Evolutionary conservation across 2,329 filamentous ascomycete genomes (phyloP), one percentile per base, ranked within the genome.

Genomic region (Xenoacremonium recifei): DNA sequence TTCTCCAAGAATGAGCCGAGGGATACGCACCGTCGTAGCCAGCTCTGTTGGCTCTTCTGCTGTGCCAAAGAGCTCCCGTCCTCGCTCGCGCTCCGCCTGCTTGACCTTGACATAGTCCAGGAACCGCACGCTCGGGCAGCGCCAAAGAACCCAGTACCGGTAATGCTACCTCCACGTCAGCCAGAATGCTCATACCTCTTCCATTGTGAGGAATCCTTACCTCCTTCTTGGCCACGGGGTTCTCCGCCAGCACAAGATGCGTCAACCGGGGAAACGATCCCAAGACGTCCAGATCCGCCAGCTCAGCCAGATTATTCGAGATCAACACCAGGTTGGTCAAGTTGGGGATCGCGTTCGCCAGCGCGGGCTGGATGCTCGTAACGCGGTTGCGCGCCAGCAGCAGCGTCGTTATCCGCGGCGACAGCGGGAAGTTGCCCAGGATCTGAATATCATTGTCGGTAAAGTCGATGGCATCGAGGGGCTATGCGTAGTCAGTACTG

Each of bases 381-480:
- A 99, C 78, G 55, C 93, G 85, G 70, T 99, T 99, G 51, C 90
- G 84, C 40, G 90, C 90, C 40, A 96, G 80, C 35, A 99, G 82
- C 31, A 99, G 80, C 16, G 89, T 95, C 56, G 82, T 87, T 58
- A 97, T 76, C 55, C 93, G 87, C 34, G 89, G 91, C 42, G 87
- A 92, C 37, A 95, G 82, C 4, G 93, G 93, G 65, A 99, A 96
- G 72, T 96, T 96, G 53, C 84, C 85, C 50, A 99, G 80, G 37
- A 85, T 76, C 57, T 88, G 82, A 61, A 99, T 92, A 69, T 96
- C 91, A 68, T 99, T 99, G 76, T 99, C 93, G 68, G 93, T 97
- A 60, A 99, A 85, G 72, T 99, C 93, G 76, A 99, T 95, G 53
- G 89, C 84, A 74, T 97, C 93, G 79, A 95, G 90, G 58, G 91